Conservation (phyloP, 2,329 filamentous ascomycete species). For the Podosphaera xanthii region DNA sequence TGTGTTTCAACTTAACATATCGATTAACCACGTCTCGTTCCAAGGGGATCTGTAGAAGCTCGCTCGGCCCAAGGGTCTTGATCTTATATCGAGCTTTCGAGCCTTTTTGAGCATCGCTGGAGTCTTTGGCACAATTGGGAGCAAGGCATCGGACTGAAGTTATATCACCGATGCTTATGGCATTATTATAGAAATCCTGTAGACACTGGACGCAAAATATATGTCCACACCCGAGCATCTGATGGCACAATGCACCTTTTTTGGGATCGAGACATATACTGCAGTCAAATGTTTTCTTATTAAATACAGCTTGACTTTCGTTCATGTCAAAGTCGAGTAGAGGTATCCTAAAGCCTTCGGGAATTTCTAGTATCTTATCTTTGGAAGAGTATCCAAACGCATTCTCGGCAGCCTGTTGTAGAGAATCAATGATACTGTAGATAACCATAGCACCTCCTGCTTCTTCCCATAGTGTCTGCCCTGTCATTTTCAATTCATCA, state of each 20-base stretch:
- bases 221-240: conserved; percentile 62
- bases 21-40: conserved; percentile 53
- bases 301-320: conserved; percentile 51
- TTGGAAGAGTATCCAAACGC: conserved; percentile 33
- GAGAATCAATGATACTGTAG: conserved; percentile 39
- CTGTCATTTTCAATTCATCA: conserved; percentile 27
- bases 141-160: conserved; percentile 57
- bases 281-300: conserved; percentile 68
- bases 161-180: conserved; percentile 69
- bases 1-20: conserved; percentile 78
- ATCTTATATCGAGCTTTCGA: conserved; percentile 30
- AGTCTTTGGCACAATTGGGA: conserved; percentile 52
- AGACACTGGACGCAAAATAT: conserved; percentile 82
- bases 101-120: conserved; percentile 14
- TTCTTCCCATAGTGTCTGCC: conserved; percentile 35
- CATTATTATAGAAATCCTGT: conserved; percentile 71
- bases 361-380: conserved; percentile 27
- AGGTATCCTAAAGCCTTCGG: conserved; percentile 38
- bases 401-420: conserved; percentile 33
- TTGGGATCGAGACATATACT: conserved; percentile 84
- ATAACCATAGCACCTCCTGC: conserved; percentile 33
- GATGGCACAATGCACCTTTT: conserved; percentile 63
- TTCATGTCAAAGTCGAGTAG: conserved; percentile 60
- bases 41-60: conserved; percentile 58
- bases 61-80: conserved; percentile 55